Evolutionary conservation across 768 basidiomycete genomes (phyloP).

Genomic region (Tylopilus plumbeoviolaceoides): DNA sequence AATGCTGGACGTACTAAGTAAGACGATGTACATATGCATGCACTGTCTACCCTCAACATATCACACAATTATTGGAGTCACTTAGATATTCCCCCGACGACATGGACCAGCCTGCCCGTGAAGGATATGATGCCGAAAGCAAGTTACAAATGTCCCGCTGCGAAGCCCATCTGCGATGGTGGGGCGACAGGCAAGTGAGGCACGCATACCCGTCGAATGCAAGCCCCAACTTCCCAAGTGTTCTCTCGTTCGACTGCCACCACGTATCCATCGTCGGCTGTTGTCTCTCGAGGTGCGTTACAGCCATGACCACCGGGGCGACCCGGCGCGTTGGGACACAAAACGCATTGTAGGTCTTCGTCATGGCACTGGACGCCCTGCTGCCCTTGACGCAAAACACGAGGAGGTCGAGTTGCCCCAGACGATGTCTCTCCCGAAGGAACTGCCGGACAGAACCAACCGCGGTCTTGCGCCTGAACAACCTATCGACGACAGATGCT

Average conservation of each 20-base stretch:
- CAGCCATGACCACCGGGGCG: constrained; percentile 33
- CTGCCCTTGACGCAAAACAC: constrained; percentile 21
- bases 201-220: constrained; percentile 29
- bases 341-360: constrained; percentile 22
- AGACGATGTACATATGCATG: background rate
- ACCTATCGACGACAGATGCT: background rate
- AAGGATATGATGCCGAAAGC: constrained; percentile 8
- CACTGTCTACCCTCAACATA: constrained; percentile 13
- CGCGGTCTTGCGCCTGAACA: constrained; percentile 7
- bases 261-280: constrained; percentile 30
- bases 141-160: constrained; percentile 14
- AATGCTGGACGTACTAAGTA: background rate
- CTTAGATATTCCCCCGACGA: constrained; percentile 9
- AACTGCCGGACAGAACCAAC: constrained; percentile 24
- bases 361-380: constrained; percentile 15
- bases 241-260: constrained; percentile 28
- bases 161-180: constrained; percentile 18
- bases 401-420: constrained; percentile 19
- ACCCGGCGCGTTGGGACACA: constrained; percentile 30
- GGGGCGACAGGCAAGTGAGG: constrained; percentile 16
- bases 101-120: background rate
- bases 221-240: constrained; percentile 16
- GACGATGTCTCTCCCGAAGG: constrained; percentile 26
- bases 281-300: constrained; percentile 37
- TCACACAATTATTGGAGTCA: constrained; percentile 9